phyloP scores from a whole-genome alignment of 768 basidiomycete genomes.

The Hypholoma sublateritium region DNA sequence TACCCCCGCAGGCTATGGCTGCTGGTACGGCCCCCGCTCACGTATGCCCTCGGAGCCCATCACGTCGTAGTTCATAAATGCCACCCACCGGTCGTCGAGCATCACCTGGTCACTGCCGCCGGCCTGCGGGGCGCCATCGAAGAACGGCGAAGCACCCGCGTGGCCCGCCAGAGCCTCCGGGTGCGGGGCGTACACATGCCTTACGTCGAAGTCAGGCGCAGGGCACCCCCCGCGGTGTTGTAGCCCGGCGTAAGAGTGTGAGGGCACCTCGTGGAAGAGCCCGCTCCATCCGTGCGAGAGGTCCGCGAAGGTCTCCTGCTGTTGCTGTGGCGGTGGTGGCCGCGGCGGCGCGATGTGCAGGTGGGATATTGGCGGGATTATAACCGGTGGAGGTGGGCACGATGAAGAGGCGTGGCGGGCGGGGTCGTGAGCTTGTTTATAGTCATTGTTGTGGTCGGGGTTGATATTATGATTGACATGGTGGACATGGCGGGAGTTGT shows the following conservation, averaged over 20 bases:
- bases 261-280: conserved; percentile 35
- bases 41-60: conserved; percentile 2
- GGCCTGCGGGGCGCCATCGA: not conserved
- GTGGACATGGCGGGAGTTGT: too few relatives aligned
- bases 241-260: conserved; percentile 11
- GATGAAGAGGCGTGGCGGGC: not conserved
- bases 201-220: not conserved
- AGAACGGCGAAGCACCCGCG: not conserved
- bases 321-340: not conserved
- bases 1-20: not conserved
- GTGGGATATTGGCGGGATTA: not conserved
- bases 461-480: too few relatives aligned
- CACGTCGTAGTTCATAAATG: conserved; percentile 36
- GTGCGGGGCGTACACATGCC: not conserved
- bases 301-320: conserved; percentile 25
- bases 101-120: conserved; percentile 2
- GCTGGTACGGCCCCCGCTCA: conserved; percentile 6
- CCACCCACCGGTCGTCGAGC: conserved; percentile 38
- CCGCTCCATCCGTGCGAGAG: conserved; percentile 36
- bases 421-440: too few relatives aligned
- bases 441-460: too few relatives aligned
- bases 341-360: not conserved
- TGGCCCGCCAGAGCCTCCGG: too few relatives aligned
- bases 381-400: not conserved
- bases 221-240: not conserved